Evolutionary conservation across 306 rosid genomes (phyloP).

Genomic region (Morella rubra): DNA sequence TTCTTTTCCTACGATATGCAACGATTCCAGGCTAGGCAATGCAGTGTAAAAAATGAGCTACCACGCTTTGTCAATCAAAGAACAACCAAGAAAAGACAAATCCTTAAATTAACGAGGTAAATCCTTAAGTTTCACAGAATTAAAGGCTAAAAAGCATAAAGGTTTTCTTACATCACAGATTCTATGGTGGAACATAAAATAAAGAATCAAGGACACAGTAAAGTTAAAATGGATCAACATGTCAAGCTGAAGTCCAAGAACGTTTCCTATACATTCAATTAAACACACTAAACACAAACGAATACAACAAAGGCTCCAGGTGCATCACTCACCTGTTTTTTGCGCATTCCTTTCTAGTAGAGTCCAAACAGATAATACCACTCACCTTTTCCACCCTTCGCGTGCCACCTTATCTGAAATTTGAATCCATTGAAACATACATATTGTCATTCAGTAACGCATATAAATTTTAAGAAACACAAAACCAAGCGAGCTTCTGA

Average conservation of each 20-base stretch:
- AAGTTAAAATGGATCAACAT: not conserved
- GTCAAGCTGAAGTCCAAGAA: not conserved
- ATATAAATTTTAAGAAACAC: conserved; percentile 1
- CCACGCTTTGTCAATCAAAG: not conserved
- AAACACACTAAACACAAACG: not conserved
- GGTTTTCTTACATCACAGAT: not conserved
- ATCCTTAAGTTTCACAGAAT: not conserved
- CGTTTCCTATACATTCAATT: not conserved
- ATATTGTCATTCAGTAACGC: not conserved
- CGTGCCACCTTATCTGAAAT: conserved; percentile 49
- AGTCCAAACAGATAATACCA: not conserved
- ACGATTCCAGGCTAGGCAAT: not conserved
- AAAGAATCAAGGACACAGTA: not conserved
- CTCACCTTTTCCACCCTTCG: conserved; percentile 68
- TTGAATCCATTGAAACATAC: conserved; percentile 13
- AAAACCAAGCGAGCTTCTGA: not conserved
- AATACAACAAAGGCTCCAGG: not conserved
- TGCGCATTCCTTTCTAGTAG: not conserved
- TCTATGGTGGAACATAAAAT: not conserved
- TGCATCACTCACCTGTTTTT: conserved; percentile 1
- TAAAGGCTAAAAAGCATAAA: not conserved
- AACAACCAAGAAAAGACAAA: not conserved
- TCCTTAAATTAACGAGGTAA: not conserved
- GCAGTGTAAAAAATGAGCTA: not conserved
- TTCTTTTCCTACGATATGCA: not conserved